Conservation (phyloP, 2,329 filamentous ascomycete genomes). For the Penicillium sp. region DNA sequence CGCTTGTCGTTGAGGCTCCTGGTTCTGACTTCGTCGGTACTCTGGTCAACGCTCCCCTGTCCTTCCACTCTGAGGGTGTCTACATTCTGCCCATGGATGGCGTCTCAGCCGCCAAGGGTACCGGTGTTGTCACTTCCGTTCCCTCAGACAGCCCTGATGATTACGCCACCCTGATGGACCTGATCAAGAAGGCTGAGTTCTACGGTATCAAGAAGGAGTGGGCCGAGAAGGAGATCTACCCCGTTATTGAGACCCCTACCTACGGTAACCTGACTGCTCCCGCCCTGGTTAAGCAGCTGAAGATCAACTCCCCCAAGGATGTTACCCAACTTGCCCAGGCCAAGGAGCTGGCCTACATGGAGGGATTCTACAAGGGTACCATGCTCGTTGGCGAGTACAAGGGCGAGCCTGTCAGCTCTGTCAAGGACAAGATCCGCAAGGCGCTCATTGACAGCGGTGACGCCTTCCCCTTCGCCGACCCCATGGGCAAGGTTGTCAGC, state of each 20-base stretch:
- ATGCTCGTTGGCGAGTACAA: constrained; percentile 87
- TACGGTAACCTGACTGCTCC: constrained; percentile 85
- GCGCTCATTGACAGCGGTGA: constrained; percentile 73
- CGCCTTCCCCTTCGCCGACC: constrained; percentile 91
- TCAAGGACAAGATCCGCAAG: constrained; percentile 80
- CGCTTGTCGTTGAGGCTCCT: constrained; percentile 71
- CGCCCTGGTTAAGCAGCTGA: constrained; percentile 83
- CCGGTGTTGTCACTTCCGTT: constrained; percentile 92
- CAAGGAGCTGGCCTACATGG: constrained; percentile 95
- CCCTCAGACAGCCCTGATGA: constrained; percentile 96
- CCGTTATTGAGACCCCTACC: constrained; percentile 84
- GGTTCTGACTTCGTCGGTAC: constrained; percentile 84
- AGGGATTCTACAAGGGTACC: constrained; percentile 92
- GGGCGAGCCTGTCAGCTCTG: constrained; percentile 80
- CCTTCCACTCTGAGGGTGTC: constrained; percentile 77
- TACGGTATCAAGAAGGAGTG: constrained; percentile 97
- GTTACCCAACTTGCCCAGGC: constrained; percentile 85
- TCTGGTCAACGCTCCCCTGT: constrained; percentile 85
- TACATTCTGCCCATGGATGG: constrained; percentile 94
- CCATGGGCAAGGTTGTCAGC: constrained; percentile 84
- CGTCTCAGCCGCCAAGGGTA: constrained; percentile 89
- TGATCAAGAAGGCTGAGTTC: constrained; percentile 93
- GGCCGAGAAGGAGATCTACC: constrained; percentile 85
- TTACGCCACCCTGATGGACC: constrained; percentile 82
- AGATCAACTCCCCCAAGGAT: constrained; percentile 97